Conservation (phyloP, 169 alveolate genomes). For the Cardiosporidium cionae region DNA sequence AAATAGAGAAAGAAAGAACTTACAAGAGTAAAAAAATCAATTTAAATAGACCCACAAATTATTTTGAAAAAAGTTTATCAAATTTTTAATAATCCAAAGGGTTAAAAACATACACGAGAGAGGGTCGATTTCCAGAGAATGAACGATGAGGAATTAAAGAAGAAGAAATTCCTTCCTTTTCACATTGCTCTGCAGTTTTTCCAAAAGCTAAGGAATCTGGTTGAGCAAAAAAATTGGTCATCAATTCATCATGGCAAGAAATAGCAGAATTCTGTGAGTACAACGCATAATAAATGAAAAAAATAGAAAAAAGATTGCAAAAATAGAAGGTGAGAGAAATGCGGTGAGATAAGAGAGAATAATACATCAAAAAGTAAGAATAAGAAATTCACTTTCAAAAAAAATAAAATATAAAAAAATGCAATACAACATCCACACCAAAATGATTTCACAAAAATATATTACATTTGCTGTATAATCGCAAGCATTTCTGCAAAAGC, state of each 20-base stretch:
- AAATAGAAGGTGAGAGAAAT: not conserved
- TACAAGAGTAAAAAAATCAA: too few relatives aligned
- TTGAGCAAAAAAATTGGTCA: slow-evolving; percentile 97
- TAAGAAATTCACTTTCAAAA: too few relatives aligned
- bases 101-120: slow-evolving; percentile 34
- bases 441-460: not conserved
- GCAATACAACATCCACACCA: too few relatives aligned
- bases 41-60: too few relatives aligned
- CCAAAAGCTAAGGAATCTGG: slow-evolving; percentile 97
- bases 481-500: slow-evolving; percentile 64
- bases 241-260: slow-evolving; percentile 87
- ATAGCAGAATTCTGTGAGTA: slow-evolving; percentile 18
- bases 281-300: not conserved
- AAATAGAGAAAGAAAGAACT: too few relatives aligned
- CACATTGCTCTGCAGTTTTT: slow-evolving; percentile 4
- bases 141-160: slow-evolving; percentile 77
- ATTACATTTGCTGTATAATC: not conserved
- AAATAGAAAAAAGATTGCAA: slow-evolving; percentile 18
- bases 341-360: too few relatives aligned
- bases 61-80: too few relatives aligned
- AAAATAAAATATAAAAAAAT: too few relatives aligned
- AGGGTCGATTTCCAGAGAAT: slow-evolving; percentile 94
- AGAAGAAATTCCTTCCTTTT: slow-evolving; percentile 50
- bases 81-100: too few relatives aligned
- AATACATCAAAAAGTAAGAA: not conserved